Conservation (phyloP, 2,329 filamentous ascomycete genomes). For the Rhexocercosporidium sp. region DNA sequence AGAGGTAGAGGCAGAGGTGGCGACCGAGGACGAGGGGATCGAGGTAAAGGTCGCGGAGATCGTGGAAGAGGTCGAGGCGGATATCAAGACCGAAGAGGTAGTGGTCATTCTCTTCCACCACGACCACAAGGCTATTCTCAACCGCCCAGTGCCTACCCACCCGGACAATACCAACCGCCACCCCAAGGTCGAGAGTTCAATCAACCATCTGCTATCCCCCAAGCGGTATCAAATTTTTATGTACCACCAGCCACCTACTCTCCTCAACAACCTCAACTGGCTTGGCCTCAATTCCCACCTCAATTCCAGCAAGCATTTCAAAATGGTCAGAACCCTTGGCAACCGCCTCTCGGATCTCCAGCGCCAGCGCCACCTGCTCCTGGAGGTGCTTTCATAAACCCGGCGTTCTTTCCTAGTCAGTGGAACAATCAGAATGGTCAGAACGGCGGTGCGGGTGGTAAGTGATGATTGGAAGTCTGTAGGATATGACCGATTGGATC, state of each 20-base stretch:
- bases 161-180: conserved; percentile 14
- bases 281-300: conserved; percentile 35
- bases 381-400: conserved; percentile 40
- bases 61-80: conserved; percentile 38
- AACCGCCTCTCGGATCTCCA: conserved; percentile 25
- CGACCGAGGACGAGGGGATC: conserved; percentile 32
- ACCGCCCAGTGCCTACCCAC: conserved; percentile 9
- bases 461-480: conserved; percentile 8
- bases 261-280: conserved; percentile 35
- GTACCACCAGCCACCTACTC: conserved; percentile 28
- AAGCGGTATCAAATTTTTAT: conserved; percentile 18
- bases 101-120: conserved; percentile 30
- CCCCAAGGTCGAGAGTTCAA: conserved; percentile 19
- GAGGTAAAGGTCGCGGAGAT: conserved; percentile 32
- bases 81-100: conserved; percentile 29
- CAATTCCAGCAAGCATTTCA: conserved; percentile 31
- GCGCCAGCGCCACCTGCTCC: conserved; percentile 17
- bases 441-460: conserved; percentile 22
- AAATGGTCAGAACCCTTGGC: conserved; percentile 31
- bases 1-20: conserved; percentile 36
- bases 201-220: conserved; percentile 15
- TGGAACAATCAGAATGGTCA: conserved; percentile 34
- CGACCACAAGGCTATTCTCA: conserved; percentile 24
- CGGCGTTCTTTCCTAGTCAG: conserved; percentile 37
- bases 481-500: conserved; percentile 8